phyloP scores from a whole-genome alignment of 2,329 filamentous ascomycete species.

The Trichothecium sympodiale region DNA sequence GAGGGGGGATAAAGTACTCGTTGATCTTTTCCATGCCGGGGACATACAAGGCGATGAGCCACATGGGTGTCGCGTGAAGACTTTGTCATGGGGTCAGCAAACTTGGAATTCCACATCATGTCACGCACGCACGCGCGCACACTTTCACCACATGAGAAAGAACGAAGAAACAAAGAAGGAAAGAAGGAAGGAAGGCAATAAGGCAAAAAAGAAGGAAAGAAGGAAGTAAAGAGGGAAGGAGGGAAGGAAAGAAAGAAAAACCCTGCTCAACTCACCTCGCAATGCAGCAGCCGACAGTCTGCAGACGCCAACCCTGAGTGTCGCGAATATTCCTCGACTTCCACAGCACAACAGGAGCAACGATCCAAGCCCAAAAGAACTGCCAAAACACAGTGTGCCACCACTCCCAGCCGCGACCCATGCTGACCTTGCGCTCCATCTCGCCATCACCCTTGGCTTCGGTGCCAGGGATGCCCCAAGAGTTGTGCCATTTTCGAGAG shows the following conservation, averaged over 20 bases:
- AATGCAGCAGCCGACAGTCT: slow-evolving; percentile 44
- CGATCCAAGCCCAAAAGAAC: slow-evolving; percentile 50
- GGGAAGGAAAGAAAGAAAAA: background rate
- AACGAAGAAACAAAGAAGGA: too few relatives aligned
- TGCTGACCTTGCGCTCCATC: slow-evolving; percentile 32
- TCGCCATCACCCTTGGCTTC: slow-evolving; percentile 41
- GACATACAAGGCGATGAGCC: slow-evolving; percentile 48
- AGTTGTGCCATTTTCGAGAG: slow-evolving; percentile 50
- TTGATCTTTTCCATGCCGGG: slow-evolving; percentile 41
- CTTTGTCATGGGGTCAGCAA: too few relatives aligned
- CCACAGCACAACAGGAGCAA: slow-evolving; percentile 51
- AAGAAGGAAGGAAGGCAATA: too few relatives aligned
- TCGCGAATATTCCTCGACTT: slow-evolving; percentile 49
- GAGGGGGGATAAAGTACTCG: slow-evolving; percentile 43
- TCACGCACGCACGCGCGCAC: too few relatives aligned
- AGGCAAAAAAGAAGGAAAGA: too few relatives aligned
- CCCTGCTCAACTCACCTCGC: slow-evolving; percentile 24
- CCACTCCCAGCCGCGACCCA: slow-evolving; percentile 53
- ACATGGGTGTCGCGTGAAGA: slow-evolving; percentile 54
- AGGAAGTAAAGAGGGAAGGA: background rate
- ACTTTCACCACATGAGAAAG: too few relatives aligned
- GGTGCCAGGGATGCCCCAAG: slow-evolving; percentile 48
- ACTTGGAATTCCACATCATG: too few relatives aligned
- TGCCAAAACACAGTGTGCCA: slow-evolving; percentile 39
- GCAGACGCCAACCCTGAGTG: slow-evolving; percentile 54